A percentile compares a stretch with the other conserved stretches of the same genome.
Conservation (phyloP, 768 basidiomycete species). For the Lactifluus hygrophoroides region DNA sequence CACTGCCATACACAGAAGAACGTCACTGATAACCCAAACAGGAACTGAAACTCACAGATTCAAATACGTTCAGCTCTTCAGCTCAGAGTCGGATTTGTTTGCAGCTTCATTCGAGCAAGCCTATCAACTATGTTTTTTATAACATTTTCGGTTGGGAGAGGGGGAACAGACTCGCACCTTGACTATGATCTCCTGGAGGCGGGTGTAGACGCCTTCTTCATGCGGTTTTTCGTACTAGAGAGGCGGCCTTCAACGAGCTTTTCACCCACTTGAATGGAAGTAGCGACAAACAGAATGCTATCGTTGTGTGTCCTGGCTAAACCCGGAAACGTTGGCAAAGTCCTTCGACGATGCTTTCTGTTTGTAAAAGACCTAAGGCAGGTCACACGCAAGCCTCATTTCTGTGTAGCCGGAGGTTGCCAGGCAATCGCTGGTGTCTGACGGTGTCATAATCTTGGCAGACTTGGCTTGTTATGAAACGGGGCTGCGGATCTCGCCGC, state of each 20-base stretch:
- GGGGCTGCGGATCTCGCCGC: too few relatives aligned
- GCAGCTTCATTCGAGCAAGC: slow-evolving; percentile 86
- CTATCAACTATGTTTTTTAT: slow-evolving; percentile 28
- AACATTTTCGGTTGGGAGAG: neutral
- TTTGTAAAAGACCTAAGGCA: too few relatives aligned
- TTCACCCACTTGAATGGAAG: slow-evolving; percentile 97
- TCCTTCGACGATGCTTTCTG: slow-evolving; percentile 94
- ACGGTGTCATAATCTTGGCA: too few relatives aligned
- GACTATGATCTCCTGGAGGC: slow-evolving; percentile 83
- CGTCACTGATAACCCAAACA: neutral
- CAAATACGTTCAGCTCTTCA: slow-evolving; percentile 97
- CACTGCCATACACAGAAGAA: neutral
- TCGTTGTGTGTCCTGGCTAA: slow-evolving; percentile 81
- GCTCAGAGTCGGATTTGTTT: slow-evolving; percentile 86
- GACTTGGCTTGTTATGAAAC: too few relatives aligned
- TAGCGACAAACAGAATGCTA: slow-evolving; percentile 96
- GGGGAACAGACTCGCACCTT: slow-evolving; percentile 46
- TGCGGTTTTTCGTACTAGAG: slow-evolving; percentile 96
- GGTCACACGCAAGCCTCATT: too few relatives aligned
- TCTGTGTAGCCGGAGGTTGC: too few relatives aligned
- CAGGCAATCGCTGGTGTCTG: too few relatives aligned
- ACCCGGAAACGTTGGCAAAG: slow-evolving; percentile 92
- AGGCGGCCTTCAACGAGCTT: slow-evolving; percentile 84
- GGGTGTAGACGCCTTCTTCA: slow-evolving; percentile 68
- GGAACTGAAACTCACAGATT: slow-evolving; percentile 43